These are phyloP conservation scores for Aeschynomene evenia DNA, from an alignment of 306 rosid species.

Conservation along the genomic window DNA sequence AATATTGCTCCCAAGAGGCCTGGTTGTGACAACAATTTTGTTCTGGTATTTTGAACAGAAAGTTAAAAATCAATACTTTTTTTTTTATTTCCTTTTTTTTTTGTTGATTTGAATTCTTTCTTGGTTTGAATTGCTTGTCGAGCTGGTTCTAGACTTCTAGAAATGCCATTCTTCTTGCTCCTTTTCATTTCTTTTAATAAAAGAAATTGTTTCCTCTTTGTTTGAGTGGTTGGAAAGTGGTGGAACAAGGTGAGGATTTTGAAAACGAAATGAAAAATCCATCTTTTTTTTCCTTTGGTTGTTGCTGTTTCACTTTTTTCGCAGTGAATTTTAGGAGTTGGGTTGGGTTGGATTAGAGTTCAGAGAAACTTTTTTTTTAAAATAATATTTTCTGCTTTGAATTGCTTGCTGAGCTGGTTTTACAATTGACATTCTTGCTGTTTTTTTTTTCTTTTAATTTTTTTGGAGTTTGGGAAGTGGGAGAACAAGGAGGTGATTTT, in stretches of 20 bases:
- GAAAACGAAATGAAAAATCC: background rate
- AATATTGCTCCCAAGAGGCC: slow-evolving; percentile 68
- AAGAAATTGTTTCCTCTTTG: background rate
- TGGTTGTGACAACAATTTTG: slow-evolving; percentile 92
- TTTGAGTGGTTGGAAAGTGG: background rate
- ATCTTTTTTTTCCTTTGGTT: too few relatives aligned
- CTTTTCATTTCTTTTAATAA: too few relatives aligned
- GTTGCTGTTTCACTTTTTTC: too few relatives aligned
- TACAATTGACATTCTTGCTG: background rate
- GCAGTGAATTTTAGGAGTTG: background rate
- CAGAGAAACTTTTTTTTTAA: too few relatives aligned
- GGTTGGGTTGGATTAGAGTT: background rate
- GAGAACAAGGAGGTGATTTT: slow-evolving; percentile 16
- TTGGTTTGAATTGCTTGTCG: background rate
- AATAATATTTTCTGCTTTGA: background rate
- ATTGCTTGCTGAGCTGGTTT: background rate
- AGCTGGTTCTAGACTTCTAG: background rate
- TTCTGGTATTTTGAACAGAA: slow-evolving; percentile 45
- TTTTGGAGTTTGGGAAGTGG: slow-evolving; percentile 18
- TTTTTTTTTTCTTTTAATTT: background rate
- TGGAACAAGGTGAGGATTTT: background rate
- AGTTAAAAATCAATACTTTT: background rate
- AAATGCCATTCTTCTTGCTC: background rate
- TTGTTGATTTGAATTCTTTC: background rate
- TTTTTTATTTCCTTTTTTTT: too few relatives aligned